Base-by-base conservation (phyloP, 306 rosid genomes). In the Bauhinia variegata region DNA sequence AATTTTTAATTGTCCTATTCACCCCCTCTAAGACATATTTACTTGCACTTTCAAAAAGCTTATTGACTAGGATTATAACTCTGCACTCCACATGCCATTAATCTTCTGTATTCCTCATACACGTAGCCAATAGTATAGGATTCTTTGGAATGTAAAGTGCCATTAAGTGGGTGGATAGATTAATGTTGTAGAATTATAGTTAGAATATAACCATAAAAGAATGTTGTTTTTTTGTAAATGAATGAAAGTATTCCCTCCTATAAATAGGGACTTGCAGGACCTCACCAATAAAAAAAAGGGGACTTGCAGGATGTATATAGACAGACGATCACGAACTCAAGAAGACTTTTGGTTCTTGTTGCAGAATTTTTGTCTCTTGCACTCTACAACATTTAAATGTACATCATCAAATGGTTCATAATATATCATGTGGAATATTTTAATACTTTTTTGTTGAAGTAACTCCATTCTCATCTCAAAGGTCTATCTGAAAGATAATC, bases 71-170 rank as follows among this genome's bases (percentile, higher is more conserved):
- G 63, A n/a, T 34, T 46, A 6, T 54, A 43, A 46, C 11, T 53
- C 14, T 5, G 39, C n/a, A n/a, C n/a, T n/a, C n/a, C n/a, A n/a
- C n/a, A n/a, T 61, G n/a, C 18, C 14, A 16, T 37, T 28, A 7
- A 54, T 54, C 33, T 54, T 14, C 0, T 48, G 7, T 36, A 15
- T 60, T 51, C 52, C 67, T 37, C 18, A 55, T 9, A 51, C 34
- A 23, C 36, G 28, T 8, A 4, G 43, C 30, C 2, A n/a, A 7
- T 53, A 23, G 28, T 10, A 42, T 42, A 41, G 43, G 30, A 44
- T 5, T 58, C 48, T 47, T 69, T 18, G 48, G 49, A 15, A 48
- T 56, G 7, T 28, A 23, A 15, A 53, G 41, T 67, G 23, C 44
- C 37, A 12, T 43, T 55, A 55, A 23, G 23, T 67, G n/a, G n/a